Base-by-base conservation (phyloP, 768 basidiomycete genomes). In the Phaeotremella skinneri region DNA sequence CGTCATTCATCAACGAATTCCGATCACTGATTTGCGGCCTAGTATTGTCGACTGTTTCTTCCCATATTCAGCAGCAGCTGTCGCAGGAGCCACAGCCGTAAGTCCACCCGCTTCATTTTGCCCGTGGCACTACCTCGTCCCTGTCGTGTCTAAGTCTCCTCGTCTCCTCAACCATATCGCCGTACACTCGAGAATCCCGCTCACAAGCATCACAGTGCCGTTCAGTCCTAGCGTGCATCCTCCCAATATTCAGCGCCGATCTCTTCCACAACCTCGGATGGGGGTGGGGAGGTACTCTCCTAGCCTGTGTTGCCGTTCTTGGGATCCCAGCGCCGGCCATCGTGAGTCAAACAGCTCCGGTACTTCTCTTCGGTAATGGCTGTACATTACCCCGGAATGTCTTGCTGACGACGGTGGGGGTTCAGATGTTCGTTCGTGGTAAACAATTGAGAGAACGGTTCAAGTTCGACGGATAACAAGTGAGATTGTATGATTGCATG, bases 31-130 rank as follows among this genome's bases (percentile, higher is more conserved):
- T 56, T 9, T n/a, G 21, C 45, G 1, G 29, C 30, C 29, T 41
- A 72, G 70, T 52, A 47, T 74, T n/a, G 73, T 74, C 1, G 73
- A 74, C 42, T 68, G 68, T 34, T 74, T 74, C 60, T 70, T 66
- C 55, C 73, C 73, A n/a, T 74, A 68, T 34, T 74, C 73, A 5
- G 73, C 73, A 25, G 69, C 73, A 2, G 70, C 57, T 3, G 58
- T 74, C 4, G 73, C 73, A 9, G 60, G 58, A 14, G 73, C 73
- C 1, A 74, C 70, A 45, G 66, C 64, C 2, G 67, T 74, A 29
- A 68, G 70, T 56, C 1, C 5, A 27, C 37, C 5, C 52, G 13
- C 32, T 30, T 26, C 4, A 16, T 23, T 26, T 7, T 23, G 7
- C 14, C 49, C 49, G 9, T 29, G 29, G 20, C 29, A 27, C 45